These are phyloP conservation scores for Beta macrorhiza DNA, from an alignment of 179 eudicot species.

Conservation along the genomic window DNA sequence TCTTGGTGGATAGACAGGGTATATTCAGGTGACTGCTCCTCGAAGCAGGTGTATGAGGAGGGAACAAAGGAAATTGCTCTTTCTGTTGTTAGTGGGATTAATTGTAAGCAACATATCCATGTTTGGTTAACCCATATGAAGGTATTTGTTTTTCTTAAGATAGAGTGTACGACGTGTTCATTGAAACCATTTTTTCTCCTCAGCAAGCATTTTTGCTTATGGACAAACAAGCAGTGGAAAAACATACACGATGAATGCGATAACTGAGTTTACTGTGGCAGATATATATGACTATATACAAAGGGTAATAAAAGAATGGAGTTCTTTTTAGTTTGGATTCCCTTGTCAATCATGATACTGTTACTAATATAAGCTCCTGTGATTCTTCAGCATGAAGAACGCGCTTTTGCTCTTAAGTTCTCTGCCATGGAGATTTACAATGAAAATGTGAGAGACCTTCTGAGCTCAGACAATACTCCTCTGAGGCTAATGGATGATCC, in stretches of 20 bases:
- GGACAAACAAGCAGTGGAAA: conserved; percentile 99
- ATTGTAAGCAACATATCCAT: conserved; percentile 53
- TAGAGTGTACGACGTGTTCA: conserved; percentile 12
- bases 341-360: not conserved
- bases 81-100: conserved; percentile 87
- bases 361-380: conserved; percentile 18
- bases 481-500: conserved; percentile 85
- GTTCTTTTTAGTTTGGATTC: conserved; percentile 2
- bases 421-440: conserved; percentile 96
- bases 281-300: conserved; percentile 81
- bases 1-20: conserved; percentile 64
- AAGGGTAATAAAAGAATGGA: conserved; percentile 44
- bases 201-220: conserved; percentile 94
- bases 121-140: no score
- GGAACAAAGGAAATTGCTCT: conserved; percentile 86
- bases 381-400: conserved; percentile 71
- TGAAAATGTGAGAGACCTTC: conserved; percentile 91
- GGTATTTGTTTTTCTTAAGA: not conserved
- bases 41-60: conserved; percentile 78
- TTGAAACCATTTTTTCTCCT: conserved; percentile 5
- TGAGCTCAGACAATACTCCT: conserved; percentile 61
- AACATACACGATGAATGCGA: conserved; percentile 87
- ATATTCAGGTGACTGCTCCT: conserved; percentile 75
- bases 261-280: conserved; percentile 73
- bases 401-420: conserved; percentile 83